Conservation (phyloP, 2,329 filamentous ascomycete genomes). For the Colletotrichum karsti region DNA sequence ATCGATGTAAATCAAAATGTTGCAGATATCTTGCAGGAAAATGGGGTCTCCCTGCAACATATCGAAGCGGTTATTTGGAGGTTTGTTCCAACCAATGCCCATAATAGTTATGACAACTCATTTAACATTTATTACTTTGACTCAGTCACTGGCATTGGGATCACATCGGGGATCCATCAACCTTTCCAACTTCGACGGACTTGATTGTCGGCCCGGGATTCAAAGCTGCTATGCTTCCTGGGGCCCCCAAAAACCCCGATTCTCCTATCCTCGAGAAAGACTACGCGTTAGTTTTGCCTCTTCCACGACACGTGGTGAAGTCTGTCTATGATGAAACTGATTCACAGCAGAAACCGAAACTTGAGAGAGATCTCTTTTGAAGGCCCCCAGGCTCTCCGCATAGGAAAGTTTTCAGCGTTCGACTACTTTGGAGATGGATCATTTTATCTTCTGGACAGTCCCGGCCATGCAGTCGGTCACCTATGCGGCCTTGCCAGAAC, state of each 20-base stretch:
- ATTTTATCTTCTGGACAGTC: conserved; percentile 50
- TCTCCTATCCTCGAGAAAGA: conserved; percentile 44
- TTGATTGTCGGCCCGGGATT: conserved; percentile 63
- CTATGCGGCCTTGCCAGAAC: conserved; percentile 50
- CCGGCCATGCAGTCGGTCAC: conserved; percentile 50
- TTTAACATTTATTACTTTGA: background rate
- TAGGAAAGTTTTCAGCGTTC: conserved; percentile 45
- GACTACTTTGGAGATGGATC: conserved; percentile 53
- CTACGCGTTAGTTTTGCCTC: conserved; percentile 31
- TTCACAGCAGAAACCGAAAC: conserved; percentile 31
- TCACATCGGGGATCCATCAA: conserved; percentile 58
- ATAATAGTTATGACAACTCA: background rate
- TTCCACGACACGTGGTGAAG: background rate
- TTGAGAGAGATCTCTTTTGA: conserved; percentile 38
- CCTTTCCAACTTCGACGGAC: conserved; percentile 53
- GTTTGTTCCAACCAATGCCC: background rate
- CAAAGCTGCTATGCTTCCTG: conserved; percentile 53
- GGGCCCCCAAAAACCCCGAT: conserved; percentile 49
- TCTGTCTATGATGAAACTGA: background rate
- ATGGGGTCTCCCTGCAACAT: conserved; percentile 1
- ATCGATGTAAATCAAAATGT: conserved; percentile 36
- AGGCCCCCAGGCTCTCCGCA: conserved; percentile 33
- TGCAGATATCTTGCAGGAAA: conserved; percentile 32
- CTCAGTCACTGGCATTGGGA: conserved; percentile 59
- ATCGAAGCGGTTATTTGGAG: conserved; percentile 29